Percentiles rank a stretch among this genome's conserved stretches.
Evolutionary conservation across 495 filamentous ascomycete species (phyloP).

Genomic region (Trichoderma asperelloides): DNA sequence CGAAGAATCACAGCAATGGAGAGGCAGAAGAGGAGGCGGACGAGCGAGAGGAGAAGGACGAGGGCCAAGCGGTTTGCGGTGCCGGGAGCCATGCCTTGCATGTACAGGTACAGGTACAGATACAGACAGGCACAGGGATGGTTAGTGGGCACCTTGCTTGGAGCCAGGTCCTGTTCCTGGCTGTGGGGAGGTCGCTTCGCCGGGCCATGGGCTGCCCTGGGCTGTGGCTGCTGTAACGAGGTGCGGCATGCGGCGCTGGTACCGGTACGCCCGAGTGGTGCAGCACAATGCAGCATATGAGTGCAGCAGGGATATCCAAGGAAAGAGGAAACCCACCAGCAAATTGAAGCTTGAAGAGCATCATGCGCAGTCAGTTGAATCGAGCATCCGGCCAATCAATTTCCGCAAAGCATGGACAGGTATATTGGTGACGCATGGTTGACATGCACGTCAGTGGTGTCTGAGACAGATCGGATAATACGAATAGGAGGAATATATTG

Average conservation of each 20-base stretch:
- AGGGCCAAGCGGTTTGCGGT: not conserved
- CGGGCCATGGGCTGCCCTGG: not conserved
- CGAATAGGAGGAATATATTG: too few species aligned
- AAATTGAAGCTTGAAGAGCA: not conserved
- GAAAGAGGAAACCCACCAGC: not conserved
- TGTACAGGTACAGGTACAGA: not conserved
- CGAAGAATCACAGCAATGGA: not conserved
- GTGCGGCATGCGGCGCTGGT: not conserved
- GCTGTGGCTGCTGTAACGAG: not conserved
- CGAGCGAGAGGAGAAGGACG: not conserved
- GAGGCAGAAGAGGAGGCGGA: not conserved
- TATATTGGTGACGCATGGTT: not conserved
- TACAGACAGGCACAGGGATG: not conserved
- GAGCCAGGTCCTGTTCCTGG: not conserved
- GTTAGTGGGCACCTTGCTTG: not conserved
- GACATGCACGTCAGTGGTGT: not conserved
- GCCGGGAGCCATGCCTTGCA: not conserved
- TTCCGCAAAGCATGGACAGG: not conserved
- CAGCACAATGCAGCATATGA: too few species aligned
- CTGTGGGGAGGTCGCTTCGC: not conserved
- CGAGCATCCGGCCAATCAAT: not conserved
- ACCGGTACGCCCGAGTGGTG: not conserved
- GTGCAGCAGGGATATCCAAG: not conserved
- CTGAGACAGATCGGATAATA: too few species aligned
- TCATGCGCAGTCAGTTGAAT: not conserved